Percentiles rank a stretch among this genome's conserved stretches.
Conservation (phyloP, 2,329 filamentous ascomycete species). For the Aureobasidium sp. region DNA sequence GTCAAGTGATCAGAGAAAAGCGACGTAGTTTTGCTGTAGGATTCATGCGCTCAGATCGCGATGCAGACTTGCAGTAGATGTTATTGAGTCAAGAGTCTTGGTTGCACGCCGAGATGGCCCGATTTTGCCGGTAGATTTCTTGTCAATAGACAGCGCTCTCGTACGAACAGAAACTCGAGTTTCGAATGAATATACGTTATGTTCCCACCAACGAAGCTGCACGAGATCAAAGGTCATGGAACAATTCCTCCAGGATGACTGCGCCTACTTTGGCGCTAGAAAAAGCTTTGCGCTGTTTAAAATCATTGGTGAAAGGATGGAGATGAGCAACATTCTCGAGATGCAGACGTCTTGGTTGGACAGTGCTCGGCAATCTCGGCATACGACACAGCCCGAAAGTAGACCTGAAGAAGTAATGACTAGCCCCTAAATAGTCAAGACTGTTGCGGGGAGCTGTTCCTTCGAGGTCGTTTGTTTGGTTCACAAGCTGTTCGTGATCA, state of each 20-base stretch:
- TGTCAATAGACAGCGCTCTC: background rate
- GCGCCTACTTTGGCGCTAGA: background rate
- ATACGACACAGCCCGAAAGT: background rate
- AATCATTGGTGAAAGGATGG: background rate
- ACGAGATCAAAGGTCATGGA: background rate
- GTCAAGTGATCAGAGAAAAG: constrained; percentile 1
- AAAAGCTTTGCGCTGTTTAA: background rate
- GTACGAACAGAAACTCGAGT: background rate
- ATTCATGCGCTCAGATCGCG: constrained; percentile 1
- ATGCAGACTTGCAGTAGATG: background rate
- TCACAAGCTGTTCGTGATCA: constrained; percentile 3
- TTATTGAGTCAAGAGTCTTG: constrained; percentile 12
- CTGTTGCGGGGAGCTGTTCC: background rate
- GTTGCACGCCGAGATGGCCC: constrained; percentile 7
- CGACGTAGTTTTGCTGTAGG: background rate
- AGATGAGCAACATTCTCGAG: constrained; percentile 7
- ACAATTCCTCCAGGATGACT: background rate
- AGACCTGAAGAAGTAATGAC: background rate
- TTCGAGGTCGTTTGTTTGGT: constrained; percentile 7
- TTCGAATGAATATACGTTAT: background rate
- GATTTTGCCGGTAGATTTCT: background rate
- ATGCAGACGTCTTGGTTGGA: background rate
- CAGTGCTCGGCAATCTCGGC: constrained; percentile 10
- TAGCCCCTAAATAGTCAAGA: background rate
- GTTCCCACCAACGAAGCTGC: background rate